A percentile compares a stretch with the other conserved stretches of the same genome.
Conservation (phyloP, 176 grass and related monocot genomes). For the Avena insularis region DNA sequence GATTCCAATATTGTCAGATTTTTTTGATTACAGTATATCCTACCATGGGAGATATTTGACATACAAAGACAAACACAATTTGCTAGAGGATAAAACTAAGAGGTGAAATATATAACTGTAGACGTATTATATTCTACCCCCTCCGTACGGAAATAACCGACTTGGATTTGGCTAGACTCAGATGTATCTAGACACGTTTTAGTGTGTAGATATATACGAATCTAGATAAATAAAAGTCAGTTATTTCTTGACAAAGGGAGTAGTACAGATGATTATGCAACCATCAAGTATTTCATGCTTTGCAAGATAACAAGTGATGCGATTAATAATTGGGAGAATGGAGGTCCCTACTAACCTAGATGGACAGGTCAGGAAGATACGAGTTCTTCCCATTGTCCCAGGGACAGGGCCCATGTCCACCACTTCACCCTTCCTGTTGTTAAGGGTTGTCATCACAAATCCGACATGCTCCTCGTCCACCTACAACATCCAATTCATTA, state of each 20-base stretch:
- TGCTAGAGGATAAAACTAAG: conserved; percentile 5
- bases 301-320: conserved; percentile 16
- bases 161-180: no score
- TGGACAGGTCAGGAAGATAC: conserved; percentile 91
- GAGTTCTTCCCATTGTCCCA: conserved; percentile 77
- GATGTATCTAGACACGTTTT: no score
- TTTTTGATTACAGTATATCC: conserved; percentile 20
- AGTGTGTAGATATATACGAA: no score
- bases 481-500: conserved; percentile 57
- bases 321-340: conserved; percentile 20
- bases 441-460: conserved; percentile 92
- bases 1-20: conserved; percentile 8
- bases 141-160: no score
- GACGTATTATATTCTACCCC: background rate
- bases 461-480: conserved; percentile 96
- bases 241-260: no score
- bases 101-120: conserved; percentile 4
- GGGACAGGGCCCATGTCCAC: conserved; percentile 96
- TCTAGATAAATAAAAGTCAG: no score
- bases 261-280: background rate
- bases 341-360: conserved; percentile 64
- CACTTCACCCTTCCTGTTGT: conserved; percentile 84
- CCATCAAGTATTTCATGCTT: conserved; percentile 19
- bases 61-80: conserved; percentile 1
- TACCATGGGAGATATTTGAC: conserved; percentile 1